A percentile compares a stretch with the other conserved stretches of the same genome.
phyloP scores from a whole-genome alignment of 306 rosid genomes.

The Parietaria judaica region DNA sequence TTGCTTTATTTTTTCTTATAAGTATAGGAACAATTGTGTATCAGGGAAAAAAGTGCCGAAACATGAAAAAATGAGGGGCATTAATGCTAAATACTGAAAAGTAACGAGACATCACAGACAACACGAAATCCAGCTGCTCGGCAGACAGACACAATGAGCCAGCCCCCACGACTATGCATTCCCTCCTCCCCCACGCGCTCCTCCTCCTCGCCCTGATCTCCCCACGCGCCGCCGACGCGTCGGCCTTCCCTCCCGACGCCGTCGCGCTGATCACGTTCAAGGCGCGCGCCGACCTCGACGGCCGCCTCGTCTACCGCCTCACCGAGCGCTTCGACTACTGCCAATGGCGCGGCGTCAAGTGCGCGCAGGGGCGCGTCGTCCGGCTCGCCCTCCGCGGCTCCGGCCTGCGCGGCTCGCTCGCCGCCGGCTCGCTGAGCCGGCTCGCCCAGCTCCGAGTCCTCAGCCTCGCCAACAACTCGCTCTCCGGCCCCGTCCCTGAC shows the following conservation, averaged over 20 bases:
- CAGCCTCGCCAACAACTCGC: conserved; percentile 68
- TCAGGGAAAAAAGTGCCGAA: too few species aligned
- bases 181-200: background rate
- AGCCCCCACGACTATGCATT: background rate
- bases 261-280: conserved; percentile 61
- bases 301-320: conserved; percentile 54
- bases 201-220: conserved; percentile 2
- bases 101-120: too few species aligned
- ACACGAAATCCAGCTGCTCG: too few species aligned
- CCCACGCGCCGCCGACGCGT: conserved; percentile 10
- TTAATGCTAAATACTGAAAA: too few species aligned
- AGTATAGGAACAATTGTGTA: too few species aligned
- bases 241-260: conserved; percentile 44
- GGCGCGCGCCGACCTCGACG: conserved; percentile 59
- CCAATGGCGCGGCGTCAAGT: conserved; percentile 81
- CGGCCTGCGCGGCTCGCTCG: conserved; percentile 48
- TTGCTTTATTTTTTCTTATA: too few species aligned
- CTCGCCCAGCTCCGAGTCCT: conserved; percentile 84
- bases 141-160: background rate
- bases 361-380: conserved; percentile 66
- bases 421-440: conserved; percentile 39
- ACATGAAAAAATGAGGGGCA: too few species aligned
- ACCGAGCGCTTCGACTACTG: conserved; percentile 75
- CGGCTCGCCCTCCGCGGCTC: conserved; percentile 35
- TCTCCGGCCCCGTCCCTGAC: conserved; percentile 70